Evolutionary conservation across 805 yeast genomes (phyloP).

Genomic region (Alloascoidea africana): DNA sequence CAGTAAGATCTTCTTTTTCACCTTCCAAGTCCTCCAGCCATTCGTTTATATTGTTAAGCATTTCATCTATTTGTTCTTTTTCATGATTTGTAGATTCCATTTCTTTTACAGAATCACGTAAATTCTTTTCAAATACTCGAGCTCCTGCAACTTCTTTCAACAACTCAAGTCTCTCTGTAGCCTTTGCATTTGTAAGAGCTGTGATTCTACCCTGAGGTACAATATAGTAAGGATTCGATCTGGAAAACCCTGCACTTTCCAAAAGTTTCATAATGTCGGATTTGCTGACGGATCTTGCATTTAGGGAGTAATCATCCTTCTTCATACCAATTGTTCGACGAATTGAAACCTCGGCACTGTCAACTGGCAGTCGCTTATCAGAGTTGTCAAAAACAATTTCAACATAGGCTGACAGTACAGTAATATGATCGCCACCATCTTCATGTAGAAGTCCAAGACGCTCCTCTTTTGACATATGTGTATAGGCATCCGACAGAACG

Average conservation of each 20-base stretch:
- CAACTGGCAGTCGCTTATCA: slow-evolving; percentile 60
- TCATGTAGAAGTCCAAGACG: slow-evolving; percentile 80
- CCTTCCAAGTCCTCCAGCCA: slow-evolving; percentile 65
- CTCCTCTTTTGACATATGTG: slow-evolving; percentile 72
- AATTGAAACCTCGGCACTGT: slow-evolving; percentile 52
- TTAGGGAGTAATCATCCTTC: slow-evolving; percentile 81
- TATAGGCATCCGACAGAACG: slow-evolving; percentile 81
- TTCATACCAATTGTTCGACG: slow-evolving; percentile 88
- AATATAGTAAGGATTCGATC: slow-evolving; percentile 84
- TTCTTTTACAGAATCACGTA: slow-evolving; percentile 65
- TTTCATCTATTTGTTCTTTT: slow-evolving; percentile 57
- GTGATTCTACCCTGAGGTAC: slow-evolving; percentile 95
- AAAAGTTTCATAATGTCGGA: slow-evolving; percentile 67
- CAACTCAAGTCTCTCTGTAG: slow-evolving; percentile 59
- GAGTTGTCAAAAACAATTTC: slow-evolving; percentile 77
- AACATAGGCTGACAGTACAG: slow-evolving; percentile 85
- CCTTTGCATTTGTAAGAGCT: slow-evolving; percentile 77
- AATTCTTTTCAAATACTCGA: slow-evolving; percentile 68
- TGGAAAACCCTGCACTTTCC: slow-evolving; percentile 86
- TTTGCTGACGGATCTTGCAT: slow-evolving; percentile 64
- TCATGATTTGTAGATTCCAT: slow-evolving; percentile 61
- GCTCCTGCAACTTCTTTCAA: slow-evolving; percentile 95
- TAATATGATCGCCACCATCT: slow-evolving; percentile 42
- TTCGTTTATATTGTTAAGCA: slow-evolving; percentile 46
- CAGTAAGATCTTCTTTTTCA: slow-evolving; percentile 63